phyloP scores from a whole-genome alignment of 2,329 filamentous ascomycete genomes.

The Ophiocordyceps australis region DNA sequence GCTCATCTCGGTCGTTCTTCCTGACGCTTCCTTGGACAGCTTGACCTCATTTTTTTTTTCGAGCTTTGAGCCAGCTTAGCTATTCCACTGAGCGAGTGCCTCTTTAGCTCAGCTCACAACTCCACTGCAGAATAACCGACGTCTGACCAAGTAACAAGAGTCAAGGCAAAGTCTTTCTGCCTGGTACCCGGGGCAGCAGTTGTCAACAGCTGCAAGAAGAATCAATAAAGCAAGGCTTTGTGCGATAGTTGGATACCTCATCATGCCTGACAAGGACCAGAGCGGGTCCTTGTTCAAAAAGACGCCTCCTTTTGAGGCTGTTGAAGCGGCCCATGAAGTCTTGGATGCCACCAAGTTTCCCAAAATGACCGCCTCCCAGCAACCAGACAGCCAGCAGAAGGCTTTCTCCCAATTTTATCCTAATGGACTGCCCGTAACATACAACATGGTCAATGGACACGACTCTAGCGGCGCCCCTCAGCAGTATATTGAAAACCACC shows the following conservation, averaged over 20 bases:
- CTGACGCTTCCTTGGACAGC: too few species aligned
- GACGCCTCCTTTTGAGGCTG: constrained; percentile 1
- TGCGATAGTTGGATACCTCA: neutral
- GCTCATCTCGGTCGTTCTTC: too few species aligned
- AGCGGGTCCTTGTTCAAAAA: neutral
- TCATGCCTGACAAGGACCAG: constrained; percentile 4
- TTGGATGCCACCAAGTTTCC: constrained; percentile 4
- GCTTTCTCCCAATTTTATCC: constrained; percentile 15
- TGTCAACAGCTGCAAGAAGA: too few species aligned
- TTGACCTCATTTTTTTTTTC: too few species aligned
- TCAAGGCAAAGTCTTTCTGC: too few species aligned
- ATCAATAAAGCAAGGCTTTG: too few species aligned
- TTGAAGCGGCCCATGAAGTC: constrained; percentile 4
- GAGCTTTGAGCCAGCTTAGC: too few species aligned
- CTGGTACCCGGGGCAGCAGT: too few species aligned
- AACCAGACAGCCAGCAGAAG: constrained; percentile 7
- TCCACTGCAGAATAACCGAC: too few species aligned
- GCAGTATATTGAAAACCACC: constrained; percentile 16
- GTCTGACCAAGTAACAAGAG: too few species aligned
- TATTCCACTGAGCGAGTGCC: too few species aligned
- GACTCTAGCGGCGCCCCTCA: constrained; percentile 8
- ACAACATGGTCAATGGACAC: constrained; percentile 13
- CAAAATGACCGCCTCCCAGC: constrained; percentile 7
- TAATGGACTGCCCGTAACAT: constrained; percentile 14
- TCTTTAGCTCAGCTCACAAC: too few species aligned